Base-by-base conservation (phyloP, 805 yeast species). In the Metschnikowia gruessii region DNA sequence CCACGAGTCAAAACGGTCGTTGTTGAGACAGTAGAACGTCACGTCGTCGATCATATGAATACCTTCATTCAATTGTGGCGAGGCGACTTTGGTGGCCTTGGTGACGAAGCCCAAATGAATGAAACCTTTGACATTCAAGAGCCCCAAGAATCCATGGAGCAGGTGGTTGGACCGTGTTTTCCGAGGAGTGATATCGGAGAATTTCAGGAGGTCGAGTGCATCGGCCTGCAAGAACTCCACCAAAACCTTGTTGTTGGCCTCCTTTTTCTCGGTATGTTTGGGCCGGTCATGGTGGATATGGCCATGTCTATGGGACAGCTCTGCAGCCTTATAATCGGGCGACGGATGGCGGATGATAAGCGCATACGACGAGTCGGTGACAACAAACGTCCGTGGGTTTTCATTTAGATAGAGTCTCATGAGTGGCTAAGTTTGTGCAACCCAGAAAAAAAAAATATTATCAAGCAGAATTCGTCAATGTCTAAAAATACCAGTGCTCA, bases 331-430 rank as follows among this genome's bases (percentile, higher is more conserved):
- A 39, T 64, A 61, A 3, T 52, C 54, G 11, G 75, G 74, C 44
- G 52, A 50, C 21, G 76, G 73, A 50, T 76, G 81, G 40, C 83
- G 72, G 40, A 89, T 71, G 3, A 83, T 70, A 49, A 89, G 69
- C 1, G 83, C 87, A 59, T 72, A 77, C 22, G 75, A 76, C 37
- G 76, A 74, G 17, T 84, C 76, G 3, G 81, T 78, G 3, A 89
- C 69, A 2, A 87, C 84, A 47, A 87, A 70, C 10, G 91, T 77
- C 45, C 96, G 70, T 1, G 94, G 92, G 29, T 71, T 62, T 46
- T 75, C 78, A 46, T 85, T 80, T 43, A 85, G 72, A 62, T 73
- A 81, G 11, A 87, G 74, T 62, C 69, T 76, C 90, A 87, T 86
- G 11, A 29, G 26, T 16, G 15, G 30, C 24, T 21, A 10, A 13